Base-by-base conservation (phyloP, 2,329 filamentous ascomycete genomes). In the Microcyclosporella mali region DNA sequence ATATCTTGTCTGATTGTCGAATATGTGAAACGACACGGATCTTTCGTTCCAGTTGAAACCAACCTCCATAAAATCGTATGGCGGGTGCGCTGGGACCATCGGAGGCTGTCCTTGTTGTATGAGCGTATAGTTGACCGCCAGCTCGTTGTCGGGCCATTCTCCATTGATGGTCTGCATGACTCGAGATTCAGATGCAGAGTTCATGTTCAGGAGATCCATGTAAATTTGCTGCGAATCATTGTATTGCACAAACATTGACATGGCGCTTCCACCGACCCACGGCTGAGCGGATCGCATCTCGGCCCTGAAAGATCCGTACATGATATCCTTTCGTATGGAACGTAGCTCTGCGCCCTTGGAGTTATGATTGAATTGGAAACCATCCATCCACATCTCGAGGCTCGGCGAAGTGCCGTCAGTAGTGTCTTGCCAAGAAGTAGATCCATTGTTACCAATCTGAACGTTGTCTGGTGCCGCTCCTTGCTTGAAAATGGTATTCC, bases 21-120 rank as follows among this genome's bases (percentile, higher is more conserved):
- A 67, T 38, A 71, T 61, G 42, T 63, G 72, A 49, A 66, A 73
- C 34, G 64, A 64, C 38, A 73, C 61, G 17, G 57, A 56, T 31
- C 71, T 62, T 9, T 58, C 45, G 3, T 64, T 70, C 71, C 71
- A 74, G 48, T 74, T 70, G 35, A 74, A 66, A 14, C 69, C 63
- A 41, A 67, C 66, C 37, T 73, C 70, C 14, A 62, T 64, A 49
- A 66, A 73, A 12, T 68, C 59, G 68, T 67, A 73, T 3, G 68
- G 66, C 37, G 61, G 32, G 56, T 50, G 40, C 47, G 65, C 36
- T 58, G 62, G 44, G 61, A 64, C 17, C 50, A 50, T 10, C 57
- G 58, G 19, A 47, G 59, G 17, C 66, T 52, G 18, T 56, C 61
- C n/a, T 14, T 45, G 35, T 33, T 47, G 37, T 30, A 54, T 51